phyloP scores from a whole-genome alignment of 176 grass and related monocot genomes.

The Avena insularis region DNA sequence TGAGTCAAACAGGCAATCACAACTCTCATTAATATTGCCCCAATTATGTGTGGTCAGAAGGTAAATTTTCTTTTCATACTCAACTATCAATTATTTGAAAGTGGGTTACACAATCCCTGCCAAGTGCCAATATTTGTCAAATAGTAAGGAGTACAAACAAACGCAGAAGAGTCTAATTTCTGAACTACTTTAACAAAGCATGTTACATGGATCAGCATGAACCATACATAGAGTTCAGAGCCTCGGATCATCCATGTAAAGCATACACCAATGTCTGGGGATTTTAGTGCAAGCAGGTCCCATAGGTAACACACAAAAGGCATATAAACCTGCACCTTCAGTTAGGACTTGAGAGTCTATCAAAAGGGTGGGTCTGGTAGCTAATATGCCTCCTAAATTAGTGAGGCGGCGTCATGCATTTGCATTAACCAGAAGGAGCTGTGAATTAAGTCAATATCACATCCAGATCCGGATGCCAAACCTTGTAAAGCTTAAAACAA shows the following conservation, averaged over 20 bases:
- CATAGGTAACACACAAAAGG: slow-evolving; percentile 21
- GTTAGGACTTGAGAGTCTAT: background rate
- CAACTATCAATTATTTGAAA: slow-evolving; percentile 43
- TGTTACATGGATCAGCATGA: slow-evolving; percentile 23
- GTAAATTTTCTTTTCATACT: slow-evolving; percentile 40
- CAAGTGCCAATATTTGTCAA: slow-evolving; percentile 42
- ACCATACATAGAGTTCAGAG: slow-evolving; percentile 29
- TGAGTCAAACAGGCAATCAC: slow-evolving; percentile 12
- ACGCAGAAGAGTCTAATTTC: slow-evolving; percentile 23
- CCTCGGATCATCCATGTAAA: slow-evolving; percentile 6
- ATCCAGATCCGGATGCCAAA: slow-evolving; percentile 32
- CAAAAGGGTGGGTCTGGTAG: background rate
- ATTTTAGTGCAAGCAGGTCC: slow-evolving; percentile 9
- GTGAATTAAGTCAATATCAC: slow-evolving; percentile 20
- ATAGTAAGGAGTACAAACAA: slow-evolving; percentile 15
- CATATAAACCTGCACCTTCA: slow-evolving; percentile 16
- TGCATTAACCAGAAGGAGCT: slow-evolving; percentile 17
- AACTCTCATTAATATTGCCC: slow-evolving; percentile 9
- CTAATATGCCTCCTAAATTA: slow-evolving; percentile 32
- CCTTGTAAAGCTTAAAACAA: background rate
- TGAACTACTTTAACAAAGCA: slow-evolving; percentile 43
- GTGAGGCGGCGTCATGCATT: background rate
- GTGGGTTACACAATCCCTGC: slow-evolving; percentile 30
- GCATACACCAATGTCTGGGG: background rate
- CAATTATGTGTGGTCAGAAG: slow-evolving; percentile 19